A percentile compares a stretch with the other conserved stretches of the same genome.
Evolutionary conservation across 768 basidiomycete species (phyloP).

Genomic region (Trametes villosa): DNA sequence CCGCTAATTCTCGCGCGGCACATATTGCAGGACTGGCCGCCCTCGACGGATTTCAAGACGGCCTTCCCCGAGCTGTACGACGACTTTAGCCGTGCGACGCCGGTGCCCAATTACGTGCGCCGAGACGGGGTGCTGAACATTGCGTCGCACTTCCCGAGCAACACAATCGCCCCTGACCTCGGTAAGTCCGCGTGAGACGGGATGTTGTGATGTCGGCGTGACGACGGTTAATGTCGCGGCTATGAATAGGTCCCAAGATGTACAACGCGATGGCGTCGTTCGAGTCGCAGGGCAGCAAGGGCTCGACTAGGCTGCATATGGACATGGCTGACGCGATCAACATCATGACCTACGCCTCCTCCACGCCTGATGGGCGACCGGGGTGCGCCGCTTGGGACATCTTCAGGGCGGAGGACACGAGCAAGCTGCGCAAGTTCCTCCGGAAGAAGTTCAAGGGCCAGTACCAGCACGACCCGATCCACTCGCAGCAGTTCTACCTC

Average conservation of each 20-base stretch:
- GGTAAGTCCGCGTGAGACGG: slow-evolving; percentile 46
- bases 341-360: slow-evolving; percentile 77
- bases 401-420: slow-evolving; percentile 79
- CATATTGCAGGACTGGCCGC: slow-evolving; percentile 85
- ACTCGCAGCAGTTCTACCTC: slow-evolving; percentile 87
- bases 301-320: slow-evolving; percentile 90
- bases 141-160: slow-evolving; percentile 85
- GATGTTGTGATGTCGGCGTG: slow-evolving; percentile 20
- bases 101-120: slow-evolving; percentile 88
- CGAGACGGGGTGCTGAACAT: slow-evolving; percentile 89
- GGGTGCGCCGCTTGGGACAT: slow-evolving; percentile 94
- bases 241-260: slow-evolving; percentile 82
- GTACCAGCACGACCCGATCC: slow-evolving; percentile 81
- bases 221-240: background rate
- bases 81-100: slow-evolving; percentile 83
- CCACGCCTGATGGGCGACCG: slow-evolving; percentile 56
- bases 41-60: slow-evolving; percentile 80
- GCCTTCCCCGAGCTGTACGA: slow-evolving; percentile 85
- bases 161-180: slow-evolving; percentile 79
- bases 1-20: slow-evolving; percentile 14
- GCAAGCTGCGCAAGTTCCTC: slow-evolving; percentile 77
- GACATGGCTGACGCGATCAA: slow-evolving; percentile 95
- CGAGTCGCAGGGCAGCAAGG: slow-evolving; percentile 70
- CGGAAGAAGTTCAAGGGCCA: slow-evolving; percentile 60
- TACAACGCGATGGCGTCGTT: slow-evolving; percentile 86